Base-by-base conservation (phyloP, 768 basidiomycete species). In the Ephemerocybe angulata region DNA sequence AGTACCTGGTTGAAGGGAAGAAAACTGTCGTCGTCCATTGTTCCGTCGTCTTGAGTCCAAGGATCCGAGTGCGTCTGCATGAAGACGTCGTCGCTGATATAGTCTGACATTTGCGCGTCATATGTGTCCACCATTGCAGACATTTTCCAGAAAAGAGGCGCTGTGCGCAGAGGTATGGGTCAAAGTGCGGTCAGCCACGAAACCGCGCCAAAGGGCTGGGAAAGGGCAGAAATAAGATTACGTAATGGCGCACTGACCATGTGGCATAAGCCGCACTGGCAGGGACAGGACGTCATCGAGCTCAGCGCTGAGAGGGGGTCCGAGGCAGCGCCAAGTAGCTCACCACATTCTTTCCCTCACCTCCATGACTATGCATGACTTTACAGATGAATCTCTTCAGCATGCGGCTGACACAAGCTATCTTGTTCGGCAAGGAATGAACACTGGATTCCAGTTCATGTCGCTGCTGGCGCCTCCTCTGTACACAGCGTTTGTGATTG, bases 361-460 rank as follows among this genome's bases (percentile, higher is more conserved):
- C 15, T 8, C 38, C 10, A n/a, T 19, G 15, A 19, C 17, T 24
- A 63, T 61, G 46, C 58, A 63, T 28, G 37, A 41, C 6, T 15
- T 55, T 17, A 13, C 46, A 5, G 55, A 56, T 21, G 28, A 42
- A 19, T 21, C 37, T 28, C n/a, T 56, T 29, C 72, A 72, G 2
- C 79, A 78, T 59, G 68, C 74, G 40, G 81, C 78, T 19, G 87
- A 89, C 60, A 79, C 76, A n/a, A 78, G 85, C 58, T 83, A 79
- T 64, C 80, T 89, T 29, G 80, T 87, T 40, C 82, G 86, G 42
- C 77, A 83, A 53, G 65, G 83, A 40, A 82, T 84, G 79, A 78
- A 71, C 28, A 78, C 82, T 62, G 87, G 87, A 27, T 90, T 88
- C 64, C 85, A 88, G 62, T 57, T 83, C 38, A 72, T 80, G 53